Conservation (phyloP, 2,329 filamentous ascomycete species). For the Chalaropsis ovoidea region DNA sequence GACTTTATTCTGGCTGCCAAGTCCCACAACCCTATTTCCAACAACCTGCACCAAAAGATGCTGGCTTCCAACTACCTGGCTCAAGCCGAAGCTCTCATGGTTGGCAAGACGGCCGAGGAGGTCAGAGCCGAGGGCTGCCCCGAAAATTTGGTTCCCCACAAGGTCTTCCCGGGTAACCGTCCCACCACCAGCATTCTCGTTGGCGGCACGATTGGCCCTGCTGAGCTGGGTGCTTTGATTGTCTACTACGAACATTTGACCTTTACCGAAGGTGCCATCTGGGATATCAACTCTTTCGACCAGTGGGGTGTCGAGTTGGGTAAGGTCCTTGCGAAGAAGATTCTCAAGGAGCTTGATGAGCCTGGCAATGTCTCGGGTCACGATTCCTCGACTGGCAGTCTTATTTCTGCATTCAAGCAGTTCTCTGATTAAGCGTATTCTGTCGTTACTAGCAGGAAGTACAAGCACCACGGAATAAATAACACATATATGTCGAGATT, state of each 20-base stretch:
- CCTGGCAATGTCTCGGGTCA: constrained; percentile 61
- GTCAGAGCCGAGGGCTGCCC: constrained; percentile 65
- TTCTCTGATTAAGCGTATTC: constrained; percentile 39
- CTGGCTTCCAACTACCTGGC: constrained; percentile 86
- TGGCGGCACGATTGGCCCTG: constrained; percentile 85
- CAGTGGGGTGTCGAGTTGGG: constrained; percentile 99
- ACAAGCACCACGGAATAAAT: not conserved
- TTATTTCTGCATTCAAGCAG: constrained; percentile 90
- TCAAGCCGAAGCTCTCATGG: constrained; percentile 81
- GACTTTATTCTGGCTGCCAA: constrained; percentile 96
- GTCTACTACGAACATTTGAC: constrained; percentile 99
- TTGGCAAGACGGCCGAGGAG: constrained; percentile 74
- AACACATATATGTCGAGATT: too few relatives aligned
- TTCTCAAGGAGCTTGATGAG: constrained; percentile 73
- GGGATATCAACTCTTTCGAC: constrained; percentile 99
- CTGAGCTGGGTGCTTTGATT: constrained; percentile 85
- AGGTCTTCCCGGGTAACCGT: constrained; percentile 96
- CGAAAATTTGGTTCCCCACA: constrained; percentile 80
- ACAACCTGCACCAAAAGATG: constrained; percentile 95
- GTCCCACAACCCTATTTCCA: constrained; percentile 89
- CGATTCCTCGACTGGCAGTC: constrained; percentile 76
- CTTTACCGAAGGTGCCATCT: constrained; percentile 93
- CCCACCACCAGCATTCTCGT: constrained; percentile 89
- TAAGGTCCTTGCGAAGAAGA: constrained; percentile 91
- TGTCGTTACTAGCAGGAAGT: not conserved